Percentiles rank a stretch among this genome's conserved stretches.
phyloP scores from a whole-genome alignment of 129 eudicot genomes.

The Apium graveolens region DNA sequence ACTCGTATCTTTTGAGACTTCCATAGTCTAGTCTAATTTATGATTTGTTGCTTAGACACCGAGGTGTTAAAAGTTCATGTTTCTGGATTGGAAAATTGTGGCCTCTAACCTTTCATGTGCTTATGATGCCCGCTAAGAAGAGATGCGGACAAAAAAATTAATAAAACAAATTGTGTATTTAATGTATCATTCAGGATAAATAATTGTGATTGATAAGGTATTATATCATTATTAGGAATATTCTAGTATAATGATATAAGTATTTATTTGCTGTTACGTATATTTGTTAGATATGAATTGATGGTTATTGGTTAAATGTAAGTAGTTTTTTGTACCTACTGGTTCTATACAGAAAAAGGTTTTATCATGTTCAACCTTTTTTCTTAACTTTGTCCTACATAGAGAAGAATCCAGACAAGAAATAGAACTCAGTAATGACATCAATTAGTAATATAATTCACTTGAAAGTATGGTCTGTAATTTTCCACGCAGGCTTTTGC shows the following conservation, averaged over 20 bases:
- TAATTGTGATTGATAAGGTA: no score
- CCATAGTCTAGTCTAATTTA: background rate
- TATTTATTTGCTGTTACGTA: background rate
- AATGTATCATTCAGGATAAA: background rate
- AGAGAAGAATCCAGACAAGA: background rate
- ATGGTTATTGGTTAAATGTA: no score
- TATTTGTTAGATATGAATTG: background rate
- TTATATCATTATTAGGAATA: background rate
- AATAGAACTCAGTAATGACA: background rate
- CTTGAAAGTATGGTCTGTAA: background rate
- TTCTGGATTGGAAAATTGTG: background rate
- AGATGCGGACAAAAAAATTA: no score
- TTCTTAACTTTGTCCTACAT: background rate
- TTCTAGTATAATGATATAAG: background rate
- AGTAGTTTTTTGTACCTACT: background rate
- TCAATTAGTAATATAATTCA: background rate
- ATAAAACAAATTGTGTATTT: background rate
- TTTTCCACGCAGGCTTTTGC: background rate
- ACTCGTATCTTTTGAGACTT: background rate
- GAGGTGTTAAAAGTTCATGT: background rate
- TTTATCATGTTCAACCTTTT: background rate
- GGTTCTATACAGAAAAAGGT: background rate
- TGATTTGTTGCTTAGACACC: background rate
- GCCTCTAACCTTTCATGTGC: background rate
- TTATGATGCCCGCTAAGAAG: background rate